Percentiles rank a stretch among this genome's conserved stretches.
Conservation (phyloP, 129 eudicot genomes). For the Lactuca saligna region DNA sequence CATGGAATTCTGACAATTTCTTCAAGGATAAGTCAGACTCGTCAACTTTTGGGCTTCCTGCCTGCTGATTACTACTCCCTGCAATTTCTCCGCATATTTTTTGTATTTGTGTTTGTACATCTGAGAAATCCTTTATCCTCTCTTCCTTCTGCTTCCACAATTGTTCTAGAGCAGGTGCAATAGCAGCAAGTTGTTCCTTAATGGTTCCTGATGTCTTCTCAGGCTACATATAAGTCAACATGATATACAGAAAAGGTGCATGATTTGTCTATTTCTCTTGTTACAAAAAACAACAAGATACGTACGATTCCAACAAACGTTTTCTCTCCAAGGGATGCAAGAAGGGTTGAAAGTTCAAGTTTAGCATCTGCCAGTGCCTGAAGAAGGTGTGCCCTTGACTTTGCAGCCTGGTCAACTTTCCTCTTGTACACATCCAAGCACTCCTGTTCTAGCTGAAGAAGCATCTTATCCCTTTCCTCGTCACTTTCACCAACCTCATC, state of each 20-base stretch:
- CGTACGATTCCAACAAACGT: slow-evolving; percentile 65
- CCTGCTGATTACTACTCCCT: slow-evolving; percentile 60
- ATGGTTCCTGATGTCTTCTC: slow-evolving; percentile 89
- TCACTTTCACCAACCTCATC: slow-evolving; percentile 97
- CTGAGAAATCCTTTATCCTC: slow-evolving; percentile 69
- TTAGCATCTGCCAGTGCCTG: slow-evolving; percentile 79
- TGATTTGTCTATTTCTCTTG: background rate
- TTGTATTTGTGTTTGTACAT: slow-evolving; percentile 81
- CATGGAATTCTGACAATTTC: slow-evolving; percentile 69
- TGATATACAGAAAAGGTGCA: slow-evolving; percentile 9
- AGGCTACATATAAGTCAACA: slow-evolving; percentile 52
- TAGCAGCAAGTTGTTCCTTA: slow-evolving; percentile 87
- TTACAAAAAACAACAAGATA: slow-evolving; percentile 1
- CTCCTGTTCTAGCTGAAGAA: slow-evolving; percentile 91
- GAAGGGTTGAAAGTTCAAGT: slow-evolving; percentile 72
- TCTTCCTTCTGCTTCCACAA: slow-evolving; percentile 82
- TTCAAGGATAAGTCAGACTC: slow-evolving; percentile 78
- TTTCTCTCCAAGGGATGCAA: slow-evolving; percentile 87
- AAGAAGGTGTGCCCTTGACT: slow-evolving; percentile 81
- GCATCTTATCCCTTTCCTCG: slow-evolving; percentile 91
- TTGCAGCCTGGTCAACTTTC: slow-evolving; percentile 86
- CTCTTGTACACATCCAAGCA: slow-evolving; percentile 91
- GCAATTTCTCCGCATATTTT: slow-evolving; percentile 76
- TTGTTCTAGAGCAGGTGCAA: slow-evolving; percentile 79
- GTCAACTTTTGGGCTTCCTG: slow-evolving; percentile 58